Conservation (phyloP, 1,284 basidiomycete species). For the Cystobasidium pallidum region DNA sequence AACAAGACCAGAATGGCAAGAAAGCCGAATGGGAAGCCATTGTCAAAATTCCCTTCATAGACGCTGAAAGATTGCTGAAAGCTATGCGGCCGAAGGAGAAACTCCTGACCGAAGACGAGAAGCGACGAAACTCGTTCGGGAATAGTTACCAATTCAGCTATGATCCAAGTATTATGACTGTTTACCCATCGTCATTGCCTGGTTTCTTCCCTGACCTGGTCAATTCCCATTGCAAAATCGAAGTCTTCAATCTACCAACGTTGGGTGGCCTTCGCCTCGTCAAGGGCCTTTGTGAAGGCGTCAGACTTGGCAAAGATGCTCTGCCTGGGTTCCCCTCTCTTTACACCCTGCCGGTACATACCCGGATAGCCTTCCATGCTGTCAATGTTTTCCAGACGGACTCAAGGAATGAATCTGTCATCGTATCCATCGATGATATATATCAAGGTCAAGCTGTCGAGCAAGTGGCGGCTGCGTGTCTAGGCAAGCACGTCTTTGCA, state of each 20-base stretch:
- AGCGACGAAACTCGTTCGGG: slow-evolving; percentile 74
- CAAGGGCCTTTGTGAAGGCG: slow-evolving; percentile 85
- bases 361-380: slow-evolving; percentile 76
- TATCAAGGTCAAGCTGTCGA: slow-evolving; percentile 67
- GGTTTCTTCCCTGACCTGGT: slow-evolving; percentile 92
- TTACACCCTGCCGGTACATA: slow-evolving; percentile 80
- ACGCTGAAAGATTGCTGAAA: slow-evolving; percentile 74
- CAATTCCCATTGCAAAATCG: slow-evolving; percentile 76
- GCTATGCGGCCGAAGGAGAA: slow-evolving; percentile 84
- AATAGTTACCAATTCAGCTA: slow-evolving; percentile 78
- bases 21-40: slow-evolving; percentile 99
- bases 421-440: slow-evolving; percentile 73
- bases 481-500: slow-evolving; percentile 77
- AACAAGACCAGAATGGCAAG: slow-evolving; percentile 95
- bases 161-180: slow-evolving; percentile 66
- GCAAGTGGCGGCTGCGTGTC: slow-evolving; percentile 71
- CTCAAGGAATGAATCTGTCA: slow-evolving; percentile 87
- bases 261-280: slow-evolving; percentile 84
- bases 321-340: slow-evolving; percentile 95
- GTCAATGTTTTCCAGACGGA: slow-evolving; percentile 94
- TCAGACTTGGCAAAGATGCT: slow-evolving; percentile 79
- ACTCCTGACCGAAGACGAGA: slow-evolving; percentile 76
- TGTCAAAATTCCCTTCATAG: slow-evolving; percentile 98
- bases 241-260: slow-evolving; percentile 82
- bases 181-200: slow-evolving; percentile 86